phyloP scores from a whole-genome alignment of 768 basidiomycete genomes.

The Leccinellum luteum region DNA sequence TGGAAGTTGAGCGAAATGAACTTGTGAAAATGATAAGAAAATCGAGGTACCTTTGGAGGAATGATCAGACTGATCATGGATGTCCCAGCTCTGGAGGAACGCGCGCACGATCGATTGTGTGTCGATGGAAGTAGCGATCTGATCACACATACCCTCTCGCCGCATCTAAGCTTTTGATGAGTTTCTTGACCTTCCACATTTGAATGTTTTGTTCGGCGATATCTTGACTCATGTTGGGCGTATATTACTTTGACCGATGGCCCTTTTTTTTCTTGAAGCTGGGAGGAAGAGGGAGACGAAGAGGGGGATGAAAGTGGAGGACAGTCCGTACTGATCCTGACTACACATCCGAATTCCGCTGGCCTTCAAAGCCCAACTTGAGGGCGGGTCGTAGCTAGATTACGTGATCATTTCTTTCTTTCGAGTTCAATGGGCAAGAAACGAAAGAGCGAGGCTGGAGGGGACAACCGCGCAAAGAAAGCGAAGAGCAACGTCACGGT shows the following conservation, averaged over 20 bases:
- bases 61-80: conserved; percentile 99
- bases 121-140: background rate
- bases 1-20: background rate
- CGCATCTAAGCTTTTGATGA: conserved; percentile 95
- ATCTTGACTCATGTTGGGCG: conserved; percentile 75
- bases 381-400: conserved; percentile 18
- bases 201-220: conserved; percentile 92
- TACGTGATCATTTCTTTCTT: conserved; percentile 11
- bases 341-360: conserved; percentile 14
- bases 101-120: conserved; percentile 21
- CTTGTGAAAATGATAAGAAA: conserved; percentile 4
- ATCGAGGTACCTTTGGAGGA: conserved; percentile 74
- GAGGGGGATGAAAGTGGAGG: background rate
- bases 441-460: conserved; percentile 20
- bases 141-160: conserved; percentile 47
- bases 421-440: conserved; percentile 17
- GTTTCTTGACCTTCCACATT: conserved; percentile 99
- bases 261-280: conserved; percentile 18
- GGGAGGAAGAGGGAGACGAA: conserved; percentile 25
- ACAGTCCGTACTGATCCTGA: conserved; percentile 3
- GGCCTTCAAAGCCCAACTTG: conserved; percentile 9
- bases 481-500: conserved; percentile 11
- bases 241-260: conserved; percentile 9
- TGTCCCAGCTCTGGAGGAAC: conserved; percentile 72
- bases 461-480: conserved; percentile 11